These are phyloP conservation scores for Clathrus columnatus DNA, from an alignment of 768 basidiomycete species.

Conservation along the genomic window DNA sequence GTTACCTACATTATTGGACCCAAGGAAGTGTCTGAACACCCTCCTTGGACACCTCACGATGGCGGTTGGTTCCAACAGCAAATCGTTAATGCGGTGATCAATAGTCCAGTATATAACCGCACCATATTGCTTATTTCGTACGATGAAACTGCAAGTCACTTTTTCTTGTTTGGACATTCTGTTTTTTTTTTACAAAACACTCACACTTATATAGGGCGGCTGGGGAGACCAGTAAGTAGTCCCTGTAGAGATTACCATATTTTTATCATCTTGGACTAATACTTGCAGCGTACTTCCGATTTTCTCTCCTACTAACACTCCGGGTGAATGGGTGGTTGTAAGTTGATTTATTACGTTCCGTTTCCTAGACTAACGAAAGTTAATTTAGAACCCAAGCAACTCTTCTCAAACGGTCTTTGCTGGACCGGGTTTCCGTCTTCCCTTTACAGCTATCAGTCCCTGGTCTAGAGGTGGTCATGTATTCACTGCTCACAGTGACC, in stretches of 20 bases:
- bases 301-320: slow-evolving; percentile 1
- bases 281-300: neutral
- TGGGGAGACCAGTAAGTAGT: slow-evolving; percentile 6
- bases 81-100: slow-evolving; percentile 10
- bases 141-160: slow-evolving; percentile 6
- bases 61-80: slow-evolving; percentile 11
- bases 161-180: neutral
- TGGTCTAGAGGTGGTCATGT: slow-evolving; percentile 11
- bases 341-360: neutral
- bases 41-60: slow-evolving; percentile 4
- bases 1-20: slow-evolving; percentile 5
- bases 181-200: neutral
- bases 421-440: slow-evolving; percentile 13
- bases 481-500: slow-evolving; percentile 9
- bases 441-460: slow-evolving; percentile 11
- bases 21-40: slow-evolving; percentile 9
- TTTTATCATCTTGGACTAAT: neutral
- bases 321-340: slow-evolving; percentile 10
- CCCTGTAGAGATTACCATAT: neutral
- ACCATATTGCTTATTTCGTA: slow-evolving; percentile 11
- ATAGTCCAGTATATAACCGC: slow-evolving; percentile 6
- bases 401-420: slow-evolving; percentile 3
- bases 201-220: slow-evolving; percentile 1
- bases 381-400: slow-evolving; percentile 5
- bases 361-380: neutral